Evolutionary conservation across 306 rosid species (phyloP).

Genomic region (Castanospermum australe): DNA sequence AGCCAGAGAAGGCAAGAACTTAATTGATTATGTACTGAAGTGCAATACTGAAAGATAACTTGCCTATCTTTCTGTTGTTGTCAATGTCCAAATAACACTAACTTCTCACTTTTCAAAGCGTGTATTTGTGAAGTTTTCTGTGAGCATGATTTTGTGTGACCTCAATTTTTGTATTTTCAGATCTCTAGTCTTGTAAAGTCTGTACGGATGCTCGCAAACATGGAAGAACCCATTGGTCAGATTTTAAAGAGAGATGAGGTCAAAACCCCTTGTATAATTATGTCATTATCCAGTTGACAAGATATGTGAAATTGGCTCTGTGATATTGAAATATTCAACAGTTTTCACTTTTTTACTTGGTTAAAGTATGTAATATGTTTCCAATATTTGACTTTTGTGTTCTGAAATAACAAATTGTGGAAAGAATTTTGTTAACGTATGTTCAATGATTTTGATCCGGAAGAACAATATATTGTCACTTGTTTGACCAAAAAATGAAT

Average conservation of each 20-base stretch:
- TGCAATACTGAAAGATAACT: slow-evolving; percentile 4
- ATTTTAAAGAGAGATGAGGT: slow-evolving; percentile 81
- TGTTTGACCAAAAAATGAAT: neutral
- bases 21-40: neutral
- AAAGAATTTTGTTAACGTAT: neutral
- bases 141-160: slow-evolving; percentile 16
- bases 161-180: slow-evolving; percentile 42
- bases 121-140: neutral
- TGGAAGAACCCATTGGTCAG: slow-evolving; percentile 86
- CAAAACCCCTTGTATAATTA: slow-evolving; percentile 17
- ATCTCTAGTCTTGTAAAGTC: slow-evolving; percentile 67
- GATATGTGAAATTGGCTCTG: neutral
- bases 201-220: slow-evolving; percentile 76
- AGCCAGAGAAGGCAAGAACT: slow-evolving; percentile 72
- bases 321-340: neutral
- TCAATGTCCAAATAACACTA: slow-evolving; percentile 23
- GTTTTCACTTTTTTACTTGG: neutral
- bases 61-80: neutral
- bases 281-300: neutral
- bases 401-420: neutral
- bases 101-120: neutral
- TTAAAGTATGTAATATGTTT: neutral
- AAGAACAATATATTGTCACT: neutral
- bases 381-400: neutral
- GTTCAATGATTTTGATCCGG: neutral